Evolutionary conservation across 495 filamentous ascomycete genomes (phyloP).

Genomic region (Daldinia concentrica): DNA sequence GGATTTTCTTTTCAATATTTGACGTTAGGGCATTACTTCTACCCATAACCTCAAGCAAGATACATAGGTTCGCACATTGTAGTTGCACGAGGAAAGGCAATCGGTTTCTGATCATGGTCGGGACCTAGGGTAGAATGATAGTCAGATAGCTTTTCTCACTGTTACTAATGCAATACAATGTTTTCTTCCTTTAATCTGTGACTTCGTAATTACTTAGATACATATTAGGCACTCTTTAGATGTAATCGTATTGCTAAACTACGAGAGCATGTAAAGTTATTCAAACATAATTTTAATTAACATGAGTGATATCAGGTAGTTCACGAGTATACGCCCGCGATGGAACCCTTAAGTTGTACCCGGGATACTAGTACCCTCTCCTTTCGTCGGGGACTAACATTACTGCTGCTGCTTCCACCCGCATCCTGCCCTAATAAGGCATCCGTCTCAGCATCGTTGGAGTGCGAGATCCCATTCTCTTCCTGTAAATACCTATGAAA

Average conservation of each 20-base stretch:
- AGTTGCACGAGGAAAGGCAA: slow-evolving; percentile 1
- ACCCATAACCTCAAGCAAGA: not conserved
- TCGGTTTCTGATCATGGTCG: not conserved
- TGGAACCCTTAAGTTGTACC: slow-evolving; percentile 83
- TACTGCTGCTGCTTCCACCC: not conserved
- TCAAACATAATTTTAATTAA: too few species aligned
- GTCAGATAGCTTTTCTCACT: slow-evolving; percentile 15
- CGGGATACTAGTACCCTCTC: slow-evolving; percentile 48
- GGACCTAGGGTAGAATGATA: slow-evolving; percentile 7
- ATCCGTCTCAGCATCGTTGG: slow-evolving; percentile 10
- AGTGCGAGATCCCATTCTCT: slow-evolving; percentile 27
- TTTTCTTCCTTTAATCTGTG: too few species aligned
- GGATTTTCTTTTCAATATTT: not conserved
- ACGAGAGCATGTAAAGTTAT: too few species aligned
- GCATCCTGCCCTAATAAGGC: slow-evolving; percentile 45
- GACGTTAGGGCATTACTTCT: slow-evolving; percentile 2
- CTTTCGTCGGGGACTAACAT: slow-evolving; percentile 5
- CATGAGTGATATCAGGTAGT: too few species aligned
- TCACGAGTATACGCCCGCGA: slow-evolving; percentile 93
- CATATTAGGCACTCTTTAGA: too few species aligned
- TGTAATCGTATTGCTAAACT: too few species aligned
- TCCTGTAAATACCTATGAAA: slow-evolving; percentile 23
- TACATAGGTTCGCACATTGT: not conserved
- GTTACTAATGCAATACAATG: too few species aligned
- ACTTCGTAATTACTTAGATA: too few species aligned